phyloP scores from a whole-genome alignment of 805 yeast genomes.

The Lipomyces kockii region DNA sequence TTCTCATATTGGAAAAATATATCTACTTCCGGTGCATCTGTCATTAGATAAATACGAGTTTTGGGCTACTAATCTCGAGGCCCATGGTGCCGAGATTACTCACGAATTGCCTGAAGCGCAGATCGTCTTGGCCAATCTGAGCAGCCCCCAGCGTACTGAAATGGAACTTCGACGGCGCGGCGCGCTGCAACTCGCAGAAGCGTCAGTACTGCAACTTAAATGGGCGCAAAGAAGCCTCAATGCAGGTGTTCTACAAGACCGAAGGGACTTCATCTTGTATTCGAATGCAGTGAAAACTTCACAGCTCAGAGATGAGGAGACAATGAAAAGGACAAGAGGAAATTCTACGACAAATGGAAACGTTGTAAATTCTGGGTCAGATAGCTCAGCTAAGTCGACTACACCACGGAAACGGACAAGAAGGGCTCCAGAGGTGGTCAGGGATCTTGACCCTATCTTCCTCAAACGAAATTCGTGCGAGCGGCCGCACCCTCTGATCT shows the following conservation, averaged over 20 bases:
- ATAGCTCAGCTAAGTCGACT: not conserved
- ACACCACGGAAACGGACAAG: not conserved
- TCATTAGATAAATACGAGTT: constrained; percentile 6
- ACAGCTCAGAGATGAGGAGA: not conserved
- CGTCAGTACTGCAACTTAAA: constrained; percentile 12
- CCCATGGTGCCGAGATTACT: constrained; percentile 11
- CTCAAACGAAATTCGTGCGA: constrained; percentile 23
- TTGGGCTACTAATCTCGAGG: not conserved
- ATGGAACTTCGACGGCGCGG: constrained; percentile 31
- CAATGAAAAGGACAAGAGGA: not conserved
- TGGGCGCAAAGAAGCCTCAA: constrained; percentile 17
- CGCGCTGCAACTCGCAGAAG: not conserved
- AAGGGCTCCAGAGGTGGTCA: not conserved
- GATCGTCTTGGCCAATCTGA: constrained; percentile 17
- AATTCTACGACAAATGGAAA: not conserved
- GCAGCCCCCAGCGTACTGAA: constrained; percentile 12
- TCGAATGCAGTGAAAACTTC: not conserved
- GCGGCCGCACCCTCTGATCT: constrained; percentile 31
- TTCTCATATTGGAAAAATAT: constrained; percentile 9
- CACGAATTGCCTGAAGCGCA: constrained; percentile 7
- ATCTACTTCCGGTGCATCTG: constrained; percentile 29
- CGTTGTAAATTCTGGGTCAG: not conserved
- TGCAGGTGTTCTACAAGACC: not conserved
- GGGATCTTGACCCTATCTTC: constrained; percentile 18
- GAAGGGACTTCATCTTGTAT: not conserved